phyloP scores from a whole-genome alignment of 2,329 filamentous ascomycete genomes.

The Exophiala viscosa region DNA sequence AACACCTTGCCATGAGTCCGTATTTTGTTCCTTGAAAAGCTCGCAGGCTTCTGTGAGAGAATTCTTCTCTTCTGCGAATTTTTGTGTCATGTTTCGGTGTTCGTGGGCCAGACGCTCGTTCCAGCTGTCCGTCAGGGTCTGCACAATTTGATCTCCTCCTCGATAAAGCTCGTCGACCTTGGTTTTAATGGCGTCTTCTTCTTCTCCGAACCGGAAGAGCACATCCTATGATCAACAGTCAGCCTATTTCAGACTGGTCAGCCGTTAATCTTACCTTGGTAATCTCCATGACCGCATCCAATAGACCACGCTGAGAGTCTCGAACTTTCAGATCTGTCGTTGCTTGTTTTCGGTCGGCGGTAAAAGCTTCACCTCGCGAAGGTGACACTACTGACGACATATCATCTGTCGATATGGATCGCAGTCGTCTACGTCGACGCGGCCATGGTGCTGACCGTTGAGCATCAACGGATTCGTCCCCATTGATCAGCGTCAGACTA shows the following conservation, averaged over 20 bases:
- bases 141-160: constrained; percentile 10
- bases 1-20: constrained; percentile 1
- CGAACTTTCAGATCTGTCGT: constrained; percentile 1
- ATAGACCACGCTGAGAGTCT: constrained; percentile 12
- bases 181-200: constrained; percentile 18
- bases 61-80: constrained; percentile 8
- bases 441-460: constrained; percentile 3
- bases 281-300: constrained; percentile 16
- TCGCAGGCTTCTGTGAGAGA: constrained; percentile 7
- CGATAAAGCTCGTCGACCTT: constrained; percentile 8
- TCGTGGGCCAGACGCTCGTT: constrained; percentile 18
- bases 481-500: constrained; percentile 14
- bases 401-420: constrained; percentile 12
- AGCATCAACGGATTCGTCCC: constrained; percentile 4
- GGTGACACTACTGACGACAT: constrained; percentile 5
- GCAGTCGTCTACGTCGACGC: constrained; percentile 4
- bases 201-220: constrained; percentile 18
- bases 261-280: constrained; percentile 9
- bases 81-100: constrained; percentile 2
- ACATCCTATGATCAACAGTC: constrained; percentile 17
- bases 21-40: constrained; percentile 3
- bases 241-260: neutral
- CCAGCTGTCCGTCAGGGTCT: constrained; percentile 19
- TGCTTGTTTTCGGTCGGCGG: neutral
- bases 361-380: neutral